Base-by-base conservation (phyloP, 2,329 filamentous ascomycete species). In the Phaeosphaeria sp. region DNA sequence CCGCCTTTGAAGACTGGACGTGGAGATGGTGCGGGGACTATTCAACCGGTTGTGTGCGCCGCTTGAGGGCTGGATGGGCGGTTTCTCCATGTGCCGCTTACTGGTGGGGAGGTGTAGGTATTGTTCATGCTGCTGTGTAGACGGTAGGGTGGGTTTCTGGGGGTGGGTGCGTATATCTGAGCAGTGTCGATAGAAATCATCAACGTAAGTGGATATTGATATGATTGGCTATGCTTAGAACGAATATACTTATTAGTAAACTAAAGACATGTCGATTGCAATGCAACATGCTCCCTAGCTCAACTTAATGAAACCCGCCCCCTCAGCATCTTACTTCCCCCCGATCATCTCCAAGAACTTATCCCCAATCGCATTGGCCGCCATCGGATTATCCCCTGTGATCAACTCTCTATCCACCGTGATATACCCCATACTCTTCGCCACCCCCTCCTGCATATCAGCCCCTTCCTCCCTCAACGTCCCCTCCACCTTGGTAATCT, bases 401-500 rank as follows among this genome's bases (percentile, higher is more conserved):
- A 77, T 63, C 11, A 77, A 60, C 62, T 82, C 80, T 1, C 78
- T 65, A 63, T 82, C 77, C 13, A 81, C 72, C 0, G 78, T 81
- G 5, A 81, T 79, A 18, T 66, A 69, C 0, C 80, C 80, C 56
- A 78, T 42, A 54, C 77, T 78, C 68, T 79, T 77, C 6, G 67
- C 64, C 1, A 72, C 21, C 1, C 79, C 78, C 55, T 79, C 76
- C n/a, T 80, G 72, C 78, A 83, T 82, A 7, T 78, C 69, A 0
- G 78, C 80, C 0, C 81, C 80, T 11, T 75, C 73, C 21, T 78
- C 70, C 18, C 68, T 71, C 54, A 82, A 58, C 7, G 61, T 66
- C 4, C 71, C 69, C 61, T 78, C 81, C 6, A 80, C 78, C 65
- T 80, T 82, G 51, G 75, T 66, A 3, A 82, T 72, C 63, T 82